phyloP scores from a whole-genome alignment of 345 rosid species.

The Jatropha curcas region DNA sequence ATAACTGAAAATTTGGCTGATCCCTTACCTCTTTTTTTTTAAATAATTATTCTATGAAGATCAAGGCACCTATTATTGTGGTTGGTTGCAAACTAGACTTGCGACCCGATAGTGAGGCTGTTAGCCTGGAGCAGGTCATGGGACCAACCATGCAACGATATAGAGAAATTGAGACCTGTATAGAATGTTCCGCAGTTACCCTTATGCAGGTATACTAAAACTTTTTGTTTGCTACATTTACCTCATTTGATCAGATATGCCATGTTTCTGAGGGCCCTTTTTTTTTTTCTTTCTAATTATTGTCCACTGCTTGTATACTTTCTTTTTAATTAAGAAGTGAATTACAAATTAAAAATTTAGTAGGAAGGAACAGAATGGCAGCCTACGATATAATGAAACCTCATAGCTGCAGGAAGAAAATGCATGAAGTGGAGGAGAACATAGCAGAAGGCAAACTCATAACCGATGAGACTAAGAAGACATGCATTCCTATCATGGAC shows the following conservation, averaged over 20 bases:
- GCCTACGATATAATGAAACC: neutral
- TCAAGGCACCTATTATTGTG: slow-evolving; percentile 72
- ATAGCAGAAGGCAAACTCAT: neutral
- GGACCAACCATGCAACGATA: slow-evolving; percentile 76
- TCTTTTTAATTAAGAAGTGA: neutral
- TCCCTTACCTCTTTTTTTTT: neutral
- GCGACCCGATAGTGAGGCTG: slow-evolving; percentile 54
- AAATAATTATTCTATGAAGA: slow-evolving; percentile 33
- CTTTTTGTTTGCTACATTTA: no score
- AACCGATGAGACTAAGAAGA: neutral
- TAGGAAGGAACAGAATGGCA: neutral
- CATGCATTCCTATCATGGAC: neutral
- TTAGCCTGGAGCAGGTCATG: slow-evolving; percentile 65
- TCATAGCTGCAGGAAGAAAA: neutral
- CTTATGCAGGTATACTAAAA: slow-evolving; percentile 75
- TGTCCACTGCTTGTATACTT: neutral
- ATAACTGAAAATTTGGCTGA: neutral
- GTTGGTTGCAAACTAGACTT: slow-evolving; percentile 91
- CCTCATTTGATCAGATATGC: no score
- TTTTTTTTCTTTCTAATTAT: slow-evolving; percentile 1
- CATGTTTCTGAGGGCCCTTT: no score
- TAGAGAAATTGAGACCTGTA: slow-evolving; percentile 83
- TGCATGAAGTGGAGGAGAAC: neutral
- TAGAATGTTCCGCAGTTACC: slow-evolving; percentile 80
- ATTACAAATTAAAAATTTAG: neutral